Base-by-base conservation (phyloP, 208 protist species). In the Trypanosoma avium region DNA sequence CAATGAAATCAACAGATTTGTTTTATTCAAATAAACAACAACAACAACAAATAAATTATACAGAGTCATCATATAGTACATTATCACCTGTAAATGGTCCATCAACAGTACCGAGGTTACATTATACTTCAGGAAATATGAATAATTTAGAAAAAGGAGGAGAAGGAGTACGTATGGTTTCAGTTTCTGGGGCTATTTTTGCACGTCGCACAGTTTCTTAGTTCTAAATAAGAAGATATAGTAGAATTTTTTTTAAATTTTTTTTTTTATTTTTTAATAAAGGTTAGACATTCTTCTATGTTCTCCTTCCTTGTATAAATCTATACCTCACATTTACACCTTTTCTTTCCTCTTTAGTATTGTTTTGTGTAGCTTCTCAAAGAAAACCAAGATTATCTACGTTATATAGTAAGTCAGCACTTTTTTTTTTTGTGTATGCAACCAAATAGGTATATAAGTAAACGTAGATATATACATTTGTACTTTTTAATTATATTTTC, bases 111-210 rank as follows among this genome's bases (percentile, higher is more conserved):
- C 43, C 45, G 19, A 43, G 30, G 22, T n/a, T 62, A 15, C 40
- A 61, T 27, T 49, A 61, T 26, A 36, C n/a, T n/a, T n/a, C 26
- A 15, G 9, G 24, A 29, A 46, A 52, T 29, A 42, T 64, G 17
- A 17, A 40, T 38, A 26, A n/a, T 32, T 0, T 42, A n/a, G 58
- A 54, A 54, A 19, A 32, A 1, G 33, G 21, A 46, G 45, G 30
- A 13, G 12, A 2, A 27, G 27, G 58, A 21, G 26, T 43, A 21
- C n/a, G n/a, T n/a, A n/a, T n/a, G n/a, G n/a, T n/a, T n/a, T n/a
- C n/a, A n/a, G 27, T 4, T 3, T 64, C 58, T 29, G 24, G 36
- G 5, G 54, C 54, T 17, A 57, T 57, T 57, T 30, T 57, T 15
- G 17, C 29, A 30, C 52, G 52, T 26, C 29, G 52, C 9, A 24